Percentiles rank a stretch among this genome's conserved stretches.
These are phyloP conservation scores for Mortierella sp. DNA, from an alignment of 371 early-diverging fungal genomes.

Conservation along the genomic window DNA sequence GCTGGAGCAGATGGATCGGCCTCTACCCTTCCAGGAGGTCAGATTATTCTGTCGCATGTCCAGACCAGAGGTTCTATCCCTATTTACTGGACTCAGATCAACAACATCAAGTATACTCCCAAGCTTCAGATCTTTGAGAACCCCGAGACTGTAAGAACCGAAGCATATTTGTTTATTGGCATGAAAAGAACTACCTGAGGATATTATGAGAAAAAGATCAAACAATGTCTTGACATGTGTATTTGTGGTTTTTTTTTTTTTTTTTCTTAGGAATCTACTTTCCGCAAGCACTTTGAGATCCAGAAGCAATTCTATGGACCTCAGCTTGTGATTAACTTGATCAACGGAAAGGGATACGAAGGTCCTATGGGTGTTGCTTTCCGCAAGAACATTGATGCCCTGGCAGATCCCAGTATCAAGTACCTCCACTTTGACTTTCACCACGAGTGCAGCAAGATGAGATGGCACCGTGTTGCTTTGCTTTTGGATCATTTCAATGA, in stretches of 20 bases:
- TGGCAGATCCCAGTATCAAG: constrained; percentile 63
- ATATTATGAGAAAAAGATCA: constrained; percentile 8
- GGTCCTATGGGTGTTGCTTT: constrained; percentile 80
- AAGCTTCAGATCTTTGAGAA: constrained; percentile 74
- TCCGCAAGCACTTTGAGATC: constrained; percentile 77
- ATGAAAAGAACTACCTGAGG: neutral
- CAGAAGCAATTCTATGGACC: constrained; percentile 76
- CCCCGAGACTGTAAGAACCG: constrained; percentile 65
- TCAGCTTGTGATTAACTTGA: constrained; percentile 86
- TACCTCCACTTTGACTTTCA: constrained; percentile 97
- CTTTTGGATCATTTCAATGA: constrained; percentile 76
- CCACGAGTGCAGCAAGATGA: constrained; percentile 90
- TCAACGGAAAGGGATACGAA: constrained; percentile 92
- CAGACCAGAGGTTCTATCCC: constrained; percentile 99
- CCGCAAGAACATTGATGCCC: constrained; percentile 61
- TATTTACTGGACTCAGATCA: constrained; percentile 92
- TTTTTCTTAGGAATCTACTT: constrained; percentile 48
- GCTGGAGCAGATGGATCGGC: constrained; percentile 33
- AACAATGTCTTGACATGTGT: neutral
- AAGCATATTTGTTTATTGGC: neutral
- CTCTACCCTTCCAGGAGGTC: constrained; percentile 1
- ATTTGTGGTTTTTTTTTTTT: neutral
- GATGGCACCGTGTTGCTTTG: constrained; percentile 80
- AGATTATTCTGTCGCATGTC: constrained; percentile 72
- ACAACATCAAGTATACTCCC: constrained; percentile 92